These are phyloP conservation scores for Diplodia sapinea DNA, from an alignment of 2,329 filamentous ascomycete genomes.

Conservation along the genomic window DNA sequence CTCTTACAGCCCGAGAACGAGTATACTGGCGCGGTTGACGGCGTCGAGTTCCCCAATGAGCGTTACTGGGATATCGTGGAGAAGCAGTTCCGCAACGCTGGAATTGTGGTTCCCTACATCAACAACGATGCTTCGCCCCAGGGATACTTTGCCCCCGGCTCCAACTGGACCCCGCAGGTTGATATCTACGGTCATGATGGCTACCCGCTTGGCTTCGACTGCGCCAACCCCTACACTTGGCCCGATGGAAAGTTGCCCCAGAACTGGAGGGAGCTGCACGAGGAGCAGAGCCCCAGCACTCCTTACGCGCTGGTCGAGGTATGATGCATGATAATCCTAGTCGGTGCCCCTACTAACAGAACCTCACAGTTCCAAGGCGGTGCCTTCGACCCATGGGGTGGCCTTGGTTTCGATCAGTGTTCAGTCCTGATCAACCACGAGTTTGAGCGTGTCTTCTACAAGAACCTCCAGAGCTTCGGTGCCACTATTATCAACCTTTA, in stretches of 20 bases:
- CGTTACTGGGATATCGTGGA: slow-evolving; percentile 74
- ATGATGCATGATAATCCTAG: slow-evolving; percentile 31
- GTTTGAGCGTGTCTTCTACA: slow-evolving; percentile 79
- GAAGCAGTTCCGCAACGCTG: slow-evolving; percentile 69
- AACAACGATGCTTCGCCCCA: slow-evolving; percentile 71
- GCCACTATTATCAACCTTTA: slow-evolving; percentile 74
- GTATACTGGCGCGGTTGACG: slow-evolving; percentile 62
- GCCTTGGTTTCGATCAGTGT: slow-evolving; percentile 71
- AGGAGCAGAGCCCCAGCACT: slow-evolving; percentile 67
- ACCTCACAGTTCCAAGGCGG: slow-evolving; percentile 68
- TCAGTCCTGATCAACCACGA: slow-evolving; percentile 70
- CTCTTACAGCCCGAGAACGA: slow-evolving; percentile 84
- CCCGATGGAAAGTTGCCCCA: slow-evolving; percentile 63
- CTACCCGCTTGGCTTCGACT: slow-evolving; percentile 67
- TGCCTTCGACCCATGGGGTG: slow-evolving; percentile 76
- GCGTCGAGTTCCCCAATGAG: slow-evolving; percentile 66
- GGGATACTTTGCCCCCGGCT: slow-evolving; percentile 69
- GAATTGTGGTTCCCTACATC: slow-evolving; percentile 75
- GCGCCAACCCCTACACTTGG: slow-evolving; percentile 67
- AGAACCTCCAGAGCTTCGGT: slow-evolving; percentile 72
- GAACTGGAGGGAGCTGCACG: slow-evolving; percentile 60
- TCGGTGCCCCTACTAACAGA: slow-evolving; percentile 28
- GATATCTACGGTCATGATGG: slow-evolving; percentile 72
- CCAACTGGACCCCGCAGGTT: slow-evolving; percentile 52
- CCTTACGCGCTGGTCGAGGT: slow-evolving; percentile 69